Evolutionary conservation across 1,284 basidiomycete species (phyloP).

Genomic region (Chalciporus piperatoides): DNA sequence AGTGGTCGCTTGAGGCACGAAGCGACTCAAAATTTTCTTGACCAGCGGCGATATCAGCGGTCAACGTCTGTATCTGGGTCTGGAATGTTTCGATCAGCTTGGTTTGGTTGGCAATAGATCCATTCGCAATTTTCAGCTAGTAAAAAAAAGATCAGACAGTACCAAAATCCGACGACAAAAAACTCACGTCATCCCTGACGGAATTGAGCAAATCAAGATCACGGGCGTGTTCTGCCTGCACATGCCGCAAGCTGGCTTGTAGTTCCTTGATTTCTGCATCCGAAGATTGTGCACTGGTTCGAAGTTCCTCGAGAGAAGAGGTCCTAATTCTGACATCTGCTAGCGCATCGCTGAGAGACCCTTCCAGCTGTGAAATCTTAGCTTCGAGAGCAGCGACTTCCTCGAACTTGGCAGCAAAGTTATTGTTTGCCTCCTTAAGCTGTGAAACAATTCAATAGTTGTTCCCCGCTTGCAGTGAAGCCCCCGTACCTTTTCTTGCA

Average conservation of each 20-base stretch:
- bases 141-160: slow-evolving; percentile 12
- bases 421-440: slow-evolving; percentile 56
- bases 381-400: slow-evolving; percentile 48
- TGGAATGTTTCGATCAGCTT: slow-evolving; percentile 48
- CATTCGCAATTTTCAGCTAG: slow-evolving; percentile 53
- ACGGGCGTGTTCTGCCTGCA: slow-evolving; percentile 40
- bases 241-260: slow-evolving; percentile 40
- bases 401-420: slow-evolving; percentile 49
- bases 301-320: slow-evolving; percentile 43
- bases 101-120: slow-evolving; percentile 38
- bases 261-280: slow-evolving; percentile 47
- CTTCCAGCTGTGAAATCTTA: slow-evolving; percentile 48
- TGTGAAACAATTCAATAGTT: slow-evolving; percentile 30
- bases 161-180: neutral
- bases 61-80: slow-evolving; percentile 48
- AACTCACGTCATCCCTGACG: slow-evolving; percentile 49
- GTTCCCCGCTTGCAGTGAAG: slow-evolving; percentile 3
- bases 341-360: slow-evolving; percentile 46
- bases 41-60: slow-evolving; percentile 48
- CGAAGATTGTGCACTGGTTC: slow-evolving; percentile 44
- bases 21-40: slow-evolving; percentile 52
- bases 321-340: slow-evolving; percentile 48
- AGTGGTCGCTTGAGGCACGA: slow-evolving; percentile 44
- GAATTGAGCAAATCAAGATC: slow-evolving; percentile 38
- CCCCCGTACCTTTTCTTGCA: slow-evolving; percentile 55